A percentile compares a stretch with the other conserved stretches of the same genome.
Conservation (phyloP, 2,329 filamentous ascomycete species). For the Cordyceps farinosa region DNA sequence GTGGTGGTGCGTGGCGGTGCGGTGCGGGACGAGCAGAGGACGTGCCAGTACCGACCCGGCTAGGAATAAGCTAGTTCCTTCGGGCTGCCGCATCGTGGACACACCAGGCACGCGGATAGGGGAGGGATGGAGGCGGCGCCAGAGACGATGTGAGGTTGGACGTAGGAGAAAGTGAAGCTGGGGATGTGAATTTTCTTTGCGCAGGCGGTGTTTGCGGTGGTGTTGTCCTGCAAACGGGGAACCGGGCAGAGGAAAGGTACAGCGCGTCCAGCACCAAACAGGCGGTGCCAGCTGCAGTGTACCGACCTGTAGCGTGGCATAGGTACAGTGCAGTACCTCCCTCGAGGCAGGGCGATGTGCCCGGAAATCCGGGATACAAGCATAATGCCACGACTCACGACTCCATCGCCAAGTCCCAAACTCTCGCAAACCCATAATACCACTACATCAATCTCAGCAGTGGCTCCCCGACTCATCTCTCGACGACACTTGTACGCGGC, state of each 20-base stretch:
- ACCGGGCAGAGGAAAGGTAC: neutral
- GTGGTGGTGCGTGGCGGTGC: neutral
- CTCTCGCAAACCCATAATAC: neutral
- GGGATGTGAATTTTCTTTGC: neutral
- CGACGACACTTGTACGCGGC: no score
- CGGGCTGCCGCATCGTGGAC: neutral
- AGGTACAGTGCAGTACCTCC: neutral
- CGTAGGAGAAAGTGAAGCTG: conserved; percentile 2
- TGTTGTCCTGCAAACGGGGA: conserved; percentile 2
- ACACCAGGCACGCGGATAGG: neutral
- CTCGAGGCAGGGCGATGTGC: neutral
- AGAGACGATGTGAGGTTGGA: neutral
- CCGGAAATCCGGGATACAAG: neutral
- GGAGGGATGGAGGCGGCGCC: neutral
- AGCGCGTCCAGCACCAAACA: no score
- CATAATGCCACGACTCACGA: neutral
- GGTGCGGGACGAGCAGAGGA: neutral
- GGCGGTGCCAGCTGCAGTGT: neutral
- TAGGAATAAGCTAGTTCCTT: neutral
- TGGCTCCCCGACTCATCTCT: conserved; percentile 1
- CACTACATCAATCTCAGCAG: neutral
- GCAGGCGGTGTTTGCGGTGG: neutral
- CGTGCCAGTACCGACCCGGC: neutral
- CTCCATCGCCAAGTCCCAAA: neutral
- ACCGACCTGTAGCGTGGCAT: no score